Conservation (phyloP, 1,284 basidiomycete species). For the Cerioporus squamosus region DNA sequence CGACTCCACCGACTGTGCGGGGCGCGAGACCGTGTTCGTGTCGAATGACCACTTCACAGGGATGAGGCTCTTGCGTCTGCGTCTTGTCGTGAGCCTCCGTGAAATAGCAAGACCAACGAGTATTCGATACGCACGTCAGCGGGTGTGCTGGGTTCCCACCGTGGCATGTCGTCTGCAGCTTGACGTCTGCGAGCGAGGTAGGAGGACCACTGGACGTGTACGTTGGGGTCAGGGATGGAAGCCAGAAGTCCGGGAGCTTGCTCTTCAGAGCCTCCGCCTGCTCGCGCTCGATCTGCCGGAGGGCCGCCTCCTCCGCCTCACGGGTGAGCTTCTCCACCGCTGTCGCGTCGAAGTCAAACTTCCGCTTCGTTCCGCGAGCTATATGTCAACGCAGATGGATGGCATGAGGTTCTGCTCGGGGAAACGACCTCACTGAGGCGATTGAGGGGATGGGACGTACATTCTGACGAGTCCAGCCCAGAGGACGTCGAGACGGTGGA, state of each 20-base stretch:
- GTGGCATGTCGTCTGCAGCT: constrained; percentile 85
- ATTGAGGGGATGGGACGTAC: constrained; percentile 32
- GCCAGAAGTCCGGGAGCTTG: constrained; percentile 95
- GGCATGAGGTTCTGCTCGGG: no score
- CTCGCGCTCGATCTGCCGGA: constrained; percentile 82
- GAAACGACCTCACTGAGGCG: no score
- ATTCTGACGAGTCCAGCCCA: constrained; percentile 37
- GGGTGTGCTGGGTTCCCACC: constrained; percentile 77
- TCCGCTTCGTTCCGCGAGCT: constrained; percentile 70
- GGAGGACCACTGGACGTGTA: constrained; percentile 67
- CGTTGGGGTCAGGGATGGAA: constrained; percentile 87
- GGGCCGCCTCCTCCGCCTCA: constrained; percentile 86
- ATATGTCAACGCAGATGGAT: background rate
- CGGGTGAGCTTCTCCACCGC: constrained; percentile 71
- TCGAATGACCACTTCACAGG: constrained; percentile 77
- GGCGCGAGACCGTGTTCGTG: constrained; percentile 31
- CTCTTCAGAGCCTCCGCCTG: constrained; percentile 82
- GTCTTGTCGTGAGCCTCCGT: background rate
- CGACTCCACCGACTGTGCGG: constrained; percentile 44
- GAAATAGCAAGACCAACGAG: background rate
- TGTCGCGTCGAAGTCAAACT: constrained; percentile 77
- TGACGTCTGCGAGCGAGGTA: constrained; percentile 73
- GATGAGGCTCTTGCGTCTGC: constrained; percentile 75
- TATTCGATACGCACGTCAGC: constrained; percentile 61
- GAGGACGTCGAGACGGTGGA: constrained; percentile 42